Base-by-base conservation (phyloP, 2,329 filamentous ascomycete species). In the Pseudogymnoascus destructans region DNA sequence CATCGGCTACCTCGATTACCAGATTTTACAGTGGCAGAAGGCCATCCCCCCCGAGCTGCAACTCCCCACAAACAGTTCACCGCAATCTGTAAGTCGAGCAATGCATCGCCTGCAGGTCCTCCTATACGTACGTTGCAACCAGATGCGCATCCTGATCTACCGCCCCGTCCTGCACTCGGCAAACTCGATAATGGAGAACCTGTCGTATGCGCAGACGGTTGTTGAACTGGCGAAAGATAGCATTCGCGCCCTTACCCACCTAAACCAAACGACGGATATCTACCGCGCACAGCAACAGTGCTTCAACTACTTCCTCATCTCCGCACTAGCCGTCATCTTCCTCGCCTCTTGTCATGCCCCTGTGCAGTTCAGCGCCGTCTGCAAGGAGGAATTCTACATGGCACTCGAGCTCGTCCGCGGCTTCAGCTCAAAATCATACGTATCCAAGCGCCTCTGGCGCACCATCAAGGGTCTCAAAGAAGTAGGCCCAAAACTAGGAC, bases 71-170 rank as follows among this genome's bases (percentile, higher is more conserved):
- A 64, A 78, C 69, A 73, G 82, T 67, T 65, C 78, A 59, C 30
- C 64, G 60, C 52, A 57, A 61, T 13, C 72, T 73, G 9, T 69
- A 68, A 59, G 72, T 67, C 59, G 72, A 67, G 30, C 73, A 61
- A 73, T 85, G 17, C 83, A 85, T 64, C 84, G 91, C 4, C 75
- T 95, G 10, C 85, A 87, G 61, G 85, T 96, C 52, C 83, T 93
- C 69, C 85, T 93, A 15, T 93, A 95, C 68, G 75, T 96, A 13
- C 82, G 91, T 36, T 81, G 89, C 40, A 96, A 95, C 66, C 90
- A 95, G 73, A 88, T 95, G 73, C 86, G 91, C 4, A 93, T 91
- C 59, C 83, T 89, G 69, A 87, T 96, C 25, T 91, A 95, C 70
- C 87, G 89, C 0, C 90, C 90, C 0, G 84, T 95, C 2, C 74